Conservation (phyloP, 495 filamentous ascomycete species). For the Rhizodiscina lignyota region DNA sequence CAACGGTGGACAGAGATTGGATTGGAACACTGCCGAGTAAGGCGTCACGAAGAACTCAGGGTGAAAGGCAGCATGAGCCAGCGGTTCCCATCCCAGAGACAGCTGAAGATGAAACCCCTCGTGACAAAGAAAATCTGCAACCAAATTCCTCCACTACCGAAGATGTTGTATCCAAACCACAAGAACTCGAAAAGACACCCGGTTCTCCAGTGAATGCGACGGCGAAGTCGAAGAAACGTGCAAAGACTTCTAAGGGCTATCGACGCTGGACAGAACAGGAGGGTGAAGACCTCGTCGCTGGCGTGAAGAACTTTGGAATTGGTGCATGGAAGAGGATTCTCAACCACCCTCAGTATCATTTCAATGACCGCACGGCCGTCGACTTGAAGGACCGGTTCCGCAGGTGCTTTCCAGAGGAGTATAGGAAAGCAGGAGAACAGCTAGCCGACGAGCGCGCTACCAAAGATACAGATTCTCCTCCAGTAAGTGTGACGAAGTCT, state of each 20-base stretch:
- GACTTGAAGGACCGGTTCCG: conserved; percentile 78
- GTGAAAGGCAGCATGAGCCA: not conserved
- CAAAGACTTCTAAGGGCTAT: conserved; percentile 9
- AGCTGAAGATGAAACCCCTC: not conserved
- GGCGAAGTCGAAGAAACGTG: not conserved
- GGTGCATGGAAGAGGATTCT: conserved; percentile 80
- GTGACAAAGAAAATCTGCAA: not conserved
- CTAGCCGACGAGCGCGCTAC: conserved; percentile 5
- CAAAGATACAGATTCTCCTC: conserved; percentile 3
- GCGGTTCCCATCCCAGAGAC: not conserved
- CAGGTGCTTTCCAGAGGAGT: conserved; percentile 49
- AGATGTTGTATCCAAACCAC: not conserved
- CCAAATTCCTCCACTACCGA: not conserved
- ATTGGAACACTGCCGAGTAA: not conserved
- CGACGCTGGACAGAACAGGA: conserved; percentile 69
- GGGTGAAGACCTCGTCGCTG: conserved; percentile 56
- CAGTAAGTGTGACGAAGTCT: conserved; percentile 14
- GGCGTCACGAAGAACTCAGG: conserved; percentile 6
- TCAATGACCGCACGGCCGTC: conserved; percentile 57
- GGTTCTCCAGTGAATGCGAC: not conserved
- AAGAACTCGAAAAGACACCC: not conserved
- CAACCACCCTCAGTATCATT: conserved; percentile 53
- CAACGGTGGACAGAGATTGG: conserved; percentile 2
- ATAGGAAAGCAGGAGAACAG: conserved; percentile 6
- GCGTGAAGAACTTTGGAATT: conserved; percentile 66